Evolutionary conservation across 2,329 filamentous ascomycete genomes (phyloP), one percentile per base, ranked within the genome.

Genomic region (Biscogniauxia mediterranea): DNA sequence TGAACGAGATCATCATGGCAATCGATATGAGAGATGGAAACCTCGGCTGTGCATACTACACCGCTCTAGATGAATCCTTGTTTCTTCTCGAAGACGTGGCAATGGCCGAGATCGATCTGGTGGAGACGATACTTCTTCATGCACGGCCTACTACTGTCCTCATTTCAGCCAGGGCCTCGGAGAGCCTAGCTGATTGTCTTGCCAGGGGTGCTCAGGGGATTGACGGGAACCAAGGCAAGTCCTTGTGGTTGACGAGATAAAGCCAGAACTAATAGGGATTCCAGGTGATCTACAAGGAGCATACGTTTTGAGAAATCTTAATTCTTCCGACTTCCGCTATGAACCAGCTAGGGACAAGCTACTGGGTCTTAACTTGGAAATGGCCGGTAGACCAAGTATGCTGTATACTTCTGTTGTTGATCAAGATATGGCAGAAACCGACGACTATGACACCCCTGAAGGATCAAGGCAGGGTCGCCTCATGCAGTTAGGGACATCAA

Each of bases 41-140:
- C 0, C 81, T 97, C 19, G 94, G 94, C 0, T 97, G 93, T 73
- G 89, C 91, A 53, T 96, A 94, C 71, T 97, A 94, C 71, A 80
- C 89, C 54, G 87, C 88, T 5, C 78, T 82, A 25, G 86, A 92
- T 49, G 88, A 91, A 69, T 86, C 82, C 42, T 75, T 97, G 3
- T 89, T 85, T 61, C 81, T 97, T 52, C 87, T 96, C 71, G 88
- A 94, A 71, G 93, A 97, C 67, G 82, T 91, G 9, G 81, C 85
- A 17, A 80, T 86, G 66, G 89, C 88, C 4, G 87, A 86, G n/a
- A 73, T 85, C n/a, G 87, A 91, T 42, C 78, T 89, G 13, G 78
- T 90, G n/a, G 86, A 91, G 62, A 86, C 83, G 4, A 75, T 88
- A 20, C 71, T 88, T 51, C 68, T 83, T 9, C 80, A 86, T 57